Evolutionary conservation across 163 green algal species (phyloP).

Genomic region (Volvox carteri): DNA sequence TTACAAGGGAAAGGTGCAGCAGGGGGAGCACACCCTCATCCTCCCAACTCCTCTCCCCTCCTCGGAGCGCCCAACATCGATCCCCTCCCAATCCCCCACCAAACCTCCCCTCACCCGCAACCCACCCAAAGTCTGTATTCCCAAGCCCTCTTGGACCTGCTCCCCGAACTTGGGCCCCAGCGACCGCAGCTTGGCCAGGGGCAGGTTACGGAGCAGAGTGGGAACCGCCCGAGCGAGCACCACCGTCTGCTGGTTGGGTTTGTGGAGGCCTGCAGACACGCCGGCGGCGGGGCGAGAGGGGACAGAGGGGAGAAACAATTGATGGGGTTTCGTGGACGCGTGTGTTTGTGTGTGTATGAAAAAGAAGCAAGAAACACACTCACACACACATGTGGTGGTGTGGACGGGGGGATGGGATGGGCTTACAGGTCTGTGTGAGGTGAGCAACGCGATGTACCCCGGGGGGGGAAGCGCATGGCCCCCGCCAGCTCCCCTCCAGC

Average conservation of each 20-base stretch:
- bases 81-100: not conserved
- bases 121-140: constrained; percentile 52
- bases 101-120: constrained; percentile 60
- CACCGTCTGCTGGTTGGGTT: constrained; percentile 85
- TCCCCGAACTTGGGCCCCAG: constrained; percentile 88
- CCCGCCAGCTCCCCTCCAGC: no score
- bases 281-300: not conserved
- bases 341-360: not conserved
- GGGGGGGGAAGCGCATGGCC: no score
- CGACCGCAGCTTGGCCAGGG: constrained; percentile 73
- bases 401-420: no score
- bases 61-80: no score
- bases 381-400: no score
- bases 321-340: not conserved
- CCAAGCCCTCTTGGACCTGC: constrained; percentile 60
- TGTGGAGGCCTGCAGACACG: constrained; percentile 79
- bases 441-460: no score
- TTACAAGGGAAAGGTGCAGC: no score
- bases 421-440: no score
- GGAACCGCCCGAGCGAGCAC: constrained; percentile 72
- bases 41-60: no score
- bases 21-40: no score
- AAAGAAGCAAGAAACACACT: not conserved
- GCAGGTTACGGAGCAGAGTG: constrained; percentile 73
- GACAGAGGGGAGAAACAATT: not conserved